Conservation (phyloP, 2,329 filamentous ascomycete genomes). For the Cryphonectria nitschkei region DNA sequence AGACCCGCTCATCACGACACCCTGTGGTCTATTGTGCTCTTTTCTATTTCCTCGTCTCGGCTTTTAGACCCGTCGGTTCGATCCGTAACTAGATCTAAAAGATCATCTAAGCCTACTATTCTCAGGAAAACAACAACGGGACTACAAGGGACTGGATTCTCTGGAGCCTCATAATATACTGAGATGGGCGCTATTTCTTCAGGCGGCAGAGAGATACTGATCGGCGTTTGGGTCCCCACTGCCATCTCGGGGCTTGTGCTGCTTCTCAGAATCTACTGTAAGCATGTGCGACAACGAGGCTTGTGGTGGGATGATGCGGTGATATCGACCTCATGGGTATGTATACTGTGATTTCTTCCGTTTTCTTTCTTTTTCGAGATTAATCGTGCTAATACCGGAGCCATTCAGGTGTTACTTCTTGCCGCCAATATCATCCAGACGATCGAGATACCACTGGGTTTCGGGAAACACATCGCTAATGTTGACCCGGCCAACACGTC, state of each 20-base stretch:
- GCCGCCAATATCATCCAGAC: conserved; percentile 22
- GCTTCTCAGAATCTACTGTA: conserved; percentile 1
- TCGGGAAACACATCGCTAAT: conserved; percentile 9
- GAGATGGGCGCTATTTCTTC: neutral
- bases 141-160: neutral
- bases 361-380: neutral
- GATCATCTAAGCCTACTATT: neutral
- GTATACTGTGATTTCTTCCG: neutral
- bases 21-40: neutral
- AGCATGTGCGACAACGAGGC: conserved; percentile 2
- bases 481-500: neutral
- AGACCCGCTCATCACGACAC: neutral
- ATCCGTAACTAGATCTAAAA: neutral
- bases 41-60: neutral
- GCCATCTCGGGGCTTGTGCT: neutral
- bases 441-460: conserved; percentile 11
- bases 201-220: neutral
- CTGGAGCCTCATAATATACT: neutral
- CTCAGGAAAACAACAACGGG: neutral
- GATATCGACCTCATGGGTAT: neutral
- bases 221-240: neutral
- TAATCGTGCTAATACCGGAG: neutral
- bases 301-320: conserved; percentile 8
- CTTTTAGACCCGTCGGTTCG: neutral
- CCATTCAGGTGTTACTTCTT: neutral